A percentile compares a stretch with the other conserved stretches of the same genome.
phyloP scores from a whole-genome alignment of 176 grass and related monocot species.

The Oryza punctata region DNA sequence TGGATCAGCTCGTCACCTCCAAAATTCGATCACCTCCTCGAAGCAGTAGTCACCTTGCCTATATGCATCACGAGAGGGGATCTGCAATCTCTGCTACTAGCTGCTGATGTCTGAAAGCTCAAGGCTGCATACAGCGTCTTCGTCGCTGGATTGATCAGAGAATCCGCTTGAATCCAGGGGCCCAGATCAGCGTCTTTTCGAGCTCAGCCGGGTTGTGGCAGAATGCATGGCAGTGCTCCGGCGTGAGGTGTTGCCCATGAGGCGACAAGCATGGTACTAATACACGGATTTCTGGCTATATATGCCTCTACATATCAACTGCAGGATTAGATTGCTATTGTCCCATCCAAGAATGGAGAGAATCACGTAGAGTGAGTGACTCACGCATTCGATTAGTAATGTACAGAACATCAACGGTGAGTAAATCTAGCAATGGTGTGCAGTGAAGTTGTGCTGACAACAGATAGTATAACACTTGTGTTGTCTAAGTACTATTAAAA shows the following conservation, averaged over 20 bases:
- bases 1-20: not conserved
- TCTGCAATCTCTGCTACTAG: not conserved
- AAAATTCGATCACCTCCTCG: not conserved
- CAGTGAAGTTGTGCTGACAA: not conserved
- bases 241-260: constrained; percentile 18
- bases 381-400: not conserved
- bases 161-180: constrained; percentile 1
- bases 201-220: not conserved
- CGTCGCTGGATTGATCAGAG: not conserved
- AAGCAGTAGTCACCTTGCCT: not conserved
- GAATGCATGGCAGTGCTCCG: not conserved
- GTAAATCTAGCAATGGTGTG: not conserved
- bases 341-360: not conserved
- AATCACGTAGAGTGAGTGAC: not conserved
- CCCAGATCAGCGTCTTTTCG: not conserved
- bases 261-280: constrained; percentile 21
- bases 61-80: constrained; percentile 30
- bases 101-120: constrained; percentile 6
- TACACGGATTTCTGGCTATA: not conserved
- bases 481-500: too few relatives aligned
- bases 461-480: too few relatives aligned
- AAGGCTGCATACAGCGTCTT: not conserved
- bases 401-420: not conserved
- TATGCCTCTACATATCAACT: not conserved
- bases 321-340: not conserved